A percentile compares a stretch with the other conserved stretches of the same genome.
Conservation (phyloP, 2,329 filamentous ascomycete genomes). For the Talaromyces verruculosus region DNA sequence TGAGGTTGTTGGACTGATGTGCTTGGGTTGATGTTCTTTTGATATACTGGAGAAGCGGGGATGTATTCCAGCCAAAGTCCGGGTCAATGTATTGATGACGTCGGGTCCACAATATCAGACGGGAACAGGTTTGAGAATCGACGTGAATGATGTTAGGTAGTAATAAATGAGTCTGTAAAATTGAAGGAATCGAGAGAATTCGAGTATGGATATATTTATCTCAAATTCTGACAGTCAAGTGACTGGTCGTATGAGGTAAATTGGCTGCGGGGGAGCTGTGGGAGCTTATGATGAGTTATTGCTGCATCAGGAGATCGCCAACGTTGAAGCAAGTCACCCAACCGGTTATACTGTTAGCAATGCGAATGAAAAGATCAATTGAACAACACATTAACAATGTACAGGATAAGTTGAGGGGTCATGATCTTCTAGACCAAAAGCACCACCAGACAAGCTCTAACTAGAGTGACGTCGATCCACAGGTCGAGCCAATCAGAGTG, state of each 20-base stretch:
- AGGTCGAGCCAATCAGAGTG: constrained; percentile 8
- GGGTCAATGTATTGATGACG: constrained; percentile 24
- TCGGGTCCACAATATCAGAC: constrained; percentile 10
- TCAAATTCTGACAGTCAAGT: neutral
- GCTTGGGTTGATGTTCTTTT: neutral
- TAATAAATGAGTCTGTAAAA: neutral
- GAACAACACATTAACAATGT: neutral
- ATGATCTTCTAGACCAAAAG: neutral
- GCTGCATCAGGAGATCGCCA: neutral
- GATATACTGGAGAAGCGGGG: neutral
- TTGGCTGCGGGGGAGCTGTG: constrained; percentile 5
- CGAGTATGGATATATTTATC: neutral
- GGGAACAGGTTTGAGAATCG: neutral
- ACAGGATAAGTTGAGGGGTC: neutral
- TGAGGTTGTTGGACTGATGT: neutral
- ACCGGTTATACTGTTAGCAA: neutral
- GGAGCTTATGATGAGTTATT: neutral
- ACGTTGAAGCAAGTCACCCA: neutral
- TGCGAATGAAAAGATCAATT: neutral
- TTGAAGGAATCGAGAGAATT: neutral
- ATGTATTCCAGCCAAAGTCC: constrained; percentile 1
- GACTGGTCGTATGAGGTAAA: constrained; percentile 8
- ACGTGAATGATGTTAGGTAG: too few species aligned
- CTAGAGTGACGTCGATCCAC: constrained; percentile 12
- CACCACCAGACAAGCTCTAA: neutral